Conservation (phyloP, 148 eudicot genomes). For the Oxyria digyna region DNA sequence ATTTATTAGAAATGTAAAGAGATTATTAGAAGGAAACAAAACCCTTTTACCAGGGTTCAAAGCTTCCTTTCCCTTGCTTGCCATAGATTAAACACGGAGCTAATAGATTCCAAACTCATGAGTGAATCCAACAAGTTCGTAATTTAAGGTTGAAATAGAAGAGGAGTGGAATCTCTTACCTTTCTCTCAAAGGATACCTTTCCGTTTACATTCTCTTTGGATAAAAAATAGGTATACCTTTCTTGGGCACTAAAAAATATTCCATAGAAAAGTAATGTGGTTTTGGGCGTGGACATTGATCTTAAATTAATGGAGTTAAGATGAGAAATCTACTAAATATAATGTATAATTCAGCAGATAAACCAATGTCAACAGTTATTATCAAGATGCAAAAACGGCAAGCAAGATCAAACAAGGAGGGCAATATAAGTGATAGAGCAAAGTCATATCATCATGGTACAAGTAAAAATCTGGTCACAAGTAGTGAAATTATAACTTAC, state of each 20-base stretch:
- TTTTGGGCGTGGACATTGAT: background rate
- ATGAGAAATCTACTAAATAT: too few relatives aligned
- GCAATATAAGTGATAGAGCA: background rate
- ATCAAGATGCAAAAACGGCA: background rate
- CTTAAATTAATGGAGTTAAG: background rate
- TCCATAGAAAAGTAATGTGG: background rate
- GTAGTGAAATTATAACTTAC: background rate
- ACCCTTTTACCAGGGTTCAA: background rate
- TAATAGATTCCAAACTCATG: background rate
- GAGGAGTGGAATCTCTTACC: background rate
- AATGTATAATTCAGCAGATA: too few relatives aligned
- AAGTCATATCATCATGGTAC: slow-evolving; percentile 5
- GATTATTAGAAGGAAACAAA: background rate
- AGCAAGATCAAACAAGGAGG: background rate
- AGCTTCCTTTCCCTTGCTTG: background rate
- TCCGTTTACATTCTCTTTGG: background rate
- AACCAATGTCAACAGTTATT: background rate
- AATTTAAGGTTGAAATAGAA: background rate
- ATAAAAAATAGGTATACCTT: background rate
- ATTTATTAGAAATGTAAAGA: background rate
- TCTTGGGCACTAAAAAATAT: background rate
- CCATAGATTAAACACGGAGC: background rate
- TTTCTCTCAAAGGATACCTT: slow-evolving; percentile 2
- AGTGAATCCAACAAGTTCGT: background rate
- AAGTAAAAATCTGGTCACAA: slow-evolving; percentile 2